Percentiles rank a stretch among this genome's conserved stretches.
Evolutionary conservation across 345 rosid genomes (phyloP).

Genomic region (Ceriops tagal): DNA sequence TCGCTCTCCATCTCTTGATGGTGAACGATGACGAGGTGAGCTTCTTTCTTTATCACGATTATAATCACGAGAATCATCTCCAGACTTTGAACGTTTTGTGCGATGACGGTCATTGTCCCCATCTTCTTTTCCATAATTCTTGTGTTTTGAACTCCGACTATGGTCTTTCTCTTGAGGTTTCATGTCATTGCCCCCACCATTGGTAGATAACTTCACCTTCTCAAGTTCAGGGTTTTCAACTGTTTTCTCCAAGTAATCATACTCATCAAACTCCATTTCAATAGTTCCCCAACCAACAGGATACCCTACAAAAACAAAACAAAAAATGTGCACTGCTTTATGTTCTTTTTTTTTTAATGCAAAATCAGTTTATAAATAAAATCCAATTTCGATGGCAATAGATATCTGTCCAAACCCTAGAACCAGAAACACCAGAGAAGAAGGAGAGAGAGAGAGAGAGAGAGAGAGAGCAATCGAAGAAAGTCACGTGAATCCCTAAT

Average conservation of each 20-base stretch:
- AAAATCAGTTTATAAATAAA: too few species aligned
- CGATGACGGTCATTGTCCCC: slow-evolving; percentile 33
- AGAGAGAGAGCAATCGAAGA: too few species aligned
- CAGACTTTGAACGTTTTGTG: slow-evolving; percentile 51
- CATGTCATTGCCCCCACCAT: slow-evolving; percentile 44
- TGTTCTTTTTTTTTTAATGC: too few species aligned
- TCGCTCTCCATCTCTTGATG: slow-evolving; percentile 74
- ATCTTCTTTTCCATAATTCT: slow-evolving; percentile 48
- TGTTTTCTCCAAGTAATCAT: slow-evolving; percentile 81
- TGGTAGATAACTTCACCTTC: slow-evolving; percentile 46
- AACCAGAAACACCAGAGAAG: too few species aligned
- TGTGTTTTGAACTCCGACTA: slow-evolving; percentile 55
- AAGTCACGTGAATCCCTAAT: too few species aligned
- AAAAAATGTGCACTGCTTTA: not conserved
- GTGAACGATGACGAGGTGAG: slow-evolving; percentile 46
- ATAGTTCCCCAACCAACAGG: slow-evolving; percentile 9
- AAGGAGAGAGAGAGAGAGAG: too few species aligned
- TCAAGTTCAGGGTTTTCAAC: slow-evolving; percentile 70
- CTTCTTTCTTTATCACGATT: slow-evolving; percentile 41
- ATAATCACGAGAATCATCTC: slow-evolving; percentile 48
- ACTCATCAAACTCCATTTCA: slow-evolving; percentile 89
- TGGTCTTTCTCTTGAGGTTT: slow-evolving; percentile 44
- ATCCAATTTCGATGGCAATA: too few species aligned
- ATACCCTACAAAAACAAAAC: slow-evolving; percentile 5
- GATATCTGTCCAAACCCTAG: too few species aligned